Evolutionary conservation across 768 basidiomycete species (phyloP).

Genomic region (Agrocybe chaxingu): DNA sequence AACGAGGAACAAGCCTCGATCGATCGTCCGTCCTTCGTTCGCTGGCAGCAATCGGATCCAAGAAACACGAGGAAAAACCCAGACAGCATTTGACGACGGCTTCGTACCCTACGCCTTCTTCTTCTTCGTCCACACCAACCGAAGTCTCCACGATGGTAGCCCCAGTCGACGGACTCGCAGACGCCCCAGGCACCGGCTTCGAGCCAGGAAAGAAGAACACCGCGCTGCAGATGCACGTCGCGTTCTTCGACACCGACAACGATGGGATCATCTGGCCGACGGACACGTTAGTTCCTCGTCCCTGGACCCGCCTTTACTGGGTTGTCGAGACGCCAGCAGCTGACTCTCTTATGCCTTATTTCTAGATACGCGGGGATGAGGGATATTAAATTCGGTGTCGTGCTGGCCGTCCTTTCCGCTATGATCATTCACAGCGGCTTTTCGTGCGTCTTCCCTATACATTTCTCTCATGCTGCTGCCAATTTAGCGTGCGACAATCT

Average conservation of each 20-base stretch:
- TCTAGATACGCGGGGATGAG: slow-evolving; percentile 36
- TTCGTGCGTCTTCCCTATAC: slow-evolving; percentile 22
- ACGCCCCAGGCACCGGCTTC: slow-evolving; percentile 29
- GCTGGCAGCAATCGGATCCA: too few species aligned
- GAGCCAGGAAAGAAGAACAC: slow-evolving; percentile 28
- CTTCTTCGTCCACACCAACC: too few species aligned
- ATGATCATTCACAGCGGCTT: slow-evolving; percentile 36
- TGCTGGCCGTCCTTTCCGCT: slow-evolving; percentile 32
- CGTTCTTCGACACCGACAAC: slow-evolving; percentile 42
- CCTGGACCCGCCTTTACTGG: not conserved
- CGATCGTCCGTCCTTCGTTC: too few species aligned
- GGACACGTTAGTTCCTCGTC: slow-evolving; percentile 34
- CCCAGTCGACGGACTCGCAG: slow-evolving; percentile 22
- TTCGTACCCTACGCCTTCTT: too few species aligned
- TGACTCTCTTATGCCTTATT: not conserved
- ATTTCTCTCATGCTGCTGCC: not conserved
- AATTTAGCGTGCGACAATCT: not conserved
- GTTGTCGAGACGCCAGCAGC: too few species aligned
- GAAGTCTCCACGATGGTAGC: slow-evolving; percentile 24
- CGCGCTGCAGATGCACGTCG: slow-evolving; percentile 38
- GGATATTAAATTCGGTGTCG: slow-evolving; percentile 33
- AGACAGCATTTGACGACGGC: too few species aligned
- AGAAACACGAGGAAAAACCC: too few species aligned
- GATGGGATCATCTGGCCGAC: slow-evolving; percentile 45
- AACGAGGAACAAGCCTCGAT: too few species aligned